Conservation (phyloP, 2,329 filamentous ascomycete species). For the Fusarium sp. region DNA sequence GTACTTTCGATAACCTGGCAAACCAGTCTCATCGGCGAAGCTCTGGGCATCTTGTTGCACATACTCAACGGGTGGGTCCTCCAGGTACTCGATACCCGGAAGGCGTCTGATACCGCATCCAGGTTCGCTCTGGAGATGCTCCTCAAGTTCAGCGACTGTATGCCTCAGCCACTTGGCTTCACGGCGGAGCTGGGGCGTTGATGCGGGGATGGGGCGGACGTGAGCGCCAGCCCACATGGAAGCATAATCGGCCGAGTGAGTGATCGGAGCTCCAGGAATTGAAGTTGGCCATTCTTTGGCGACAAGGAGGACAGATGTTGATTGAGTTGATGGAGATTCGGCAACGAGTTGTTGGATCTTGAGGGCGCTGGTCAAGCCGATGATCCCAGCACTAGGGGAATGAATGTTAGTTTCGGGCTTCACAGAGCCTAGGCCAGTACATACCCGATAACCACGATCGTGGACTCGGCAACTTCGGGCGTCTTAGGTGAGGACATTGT, state of each 20-base stretch:
- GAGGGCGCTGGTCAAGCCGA: conserved; percentile 64
- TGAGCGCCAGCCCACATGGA: conserved; percentile 71
- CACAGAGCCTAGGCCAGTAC: rapidly evolving
- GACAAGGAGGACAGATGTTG: conserved; percentile 46
- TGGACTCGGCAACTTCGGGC: conserved; percentile 15
- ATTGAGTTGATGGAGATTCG: neutral
- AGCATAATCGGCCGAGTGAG: conserved; percentile 61
- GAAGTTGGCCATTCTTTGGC: conserved; percentile 55
- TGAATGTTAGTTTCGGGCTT: neutral
- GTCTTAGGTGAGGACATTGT: conserved; percentile 16
- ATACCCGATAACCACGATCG: conserved; percentile 51
- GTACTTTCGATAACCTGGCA: conserved; percentile 50
- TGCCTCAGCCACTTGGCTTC: conserved; percentile 53
- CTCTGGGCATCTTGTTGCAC: conserved; percentile 44
- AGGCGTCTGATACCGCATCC: conserved; percentile 63
- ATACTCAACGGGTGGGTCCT: conserved; percentile 59
- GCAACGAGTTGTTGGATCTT: conserved; percentile 55
- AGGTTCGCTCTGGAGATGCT: conserved; percentile 44
- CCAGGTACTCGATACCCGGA: conserved; percentile 66
- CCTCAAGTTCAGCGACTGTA: conserved; percentile 47
- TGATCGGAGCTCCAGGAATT: conserved; percentile 49
- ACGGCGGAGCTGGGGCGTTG: conserved; percentile 50
- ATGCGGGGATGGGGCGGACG: conserved; percentile 63
- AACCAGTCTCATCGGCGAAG: conserved; percentile 50
- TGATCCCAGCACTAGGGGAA: conserved; percentile 63